Base-by-base conservation (phyloP, 352 stramenopile genomes). In the Globisporangium perplexum region DNA sequence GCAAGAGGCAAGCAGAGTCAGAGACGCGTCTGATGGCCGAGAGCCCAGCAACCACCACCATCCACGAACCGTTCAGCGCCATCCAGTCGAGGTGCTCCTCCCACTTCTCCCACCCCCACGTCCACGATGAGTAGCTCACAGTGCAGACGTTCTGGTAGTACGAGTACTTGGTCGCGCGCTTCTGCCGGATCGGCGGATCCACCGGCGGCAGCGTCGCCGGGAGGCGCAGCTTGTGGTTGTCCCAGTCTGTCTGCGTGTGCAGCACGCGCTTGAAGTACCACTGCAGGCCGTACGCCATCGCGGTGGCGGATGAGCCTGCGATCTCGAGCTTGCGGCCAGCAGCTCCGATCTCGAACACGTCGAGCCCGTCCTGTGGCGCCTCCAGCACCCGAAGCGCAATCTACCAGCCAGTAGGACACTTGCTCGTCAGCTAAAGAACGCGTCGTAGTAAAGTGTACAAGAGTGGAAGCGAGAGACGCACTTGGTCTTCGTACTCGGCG, bases 81-180 rank as follows among this genome's bases (percentile, higher is more conserved):
- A 97, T 94, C 88, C 88, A 97, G 71, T 97, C 89, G 55, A 97
- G 88, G 65, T 97, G 87, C 4, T 70, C 66, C 64, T 96, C 82
- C 90, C 90, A 97, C 56, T 90, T 68, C n/a, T 62, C 28, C 82
- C 85, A 96, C 20, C 83, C 76, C 83, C 91, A 97, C 45, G 75
- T 77, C 69, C 87, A 94, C 47, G 85, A 87, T 41, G 82, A 94
- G 66, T 97, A 97, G 64, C 85, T 93, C 53, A 90, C 85, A 0
- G 88, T 97, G 66, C 88, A 96, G 30, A 97, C 87, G 62, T 97
- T 97, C 59, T 94, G 85, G 59, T 95, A 93, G 72, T 97, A 97
- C 31, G 81, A 83, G 63, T 90, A 95, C 57, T 86, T 83, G 57
- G 80, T 42, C 41, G 55, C 74, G 39, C 83, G 77, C 65, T 88